Percentiles rank a stretch among this genome's conserved stretches.
These are phyloP conservation scores for Cystobasidium pallidum DNA, from an alignment of 1,284 basidiomycete species.

Conservation along the genomic window DNA sequence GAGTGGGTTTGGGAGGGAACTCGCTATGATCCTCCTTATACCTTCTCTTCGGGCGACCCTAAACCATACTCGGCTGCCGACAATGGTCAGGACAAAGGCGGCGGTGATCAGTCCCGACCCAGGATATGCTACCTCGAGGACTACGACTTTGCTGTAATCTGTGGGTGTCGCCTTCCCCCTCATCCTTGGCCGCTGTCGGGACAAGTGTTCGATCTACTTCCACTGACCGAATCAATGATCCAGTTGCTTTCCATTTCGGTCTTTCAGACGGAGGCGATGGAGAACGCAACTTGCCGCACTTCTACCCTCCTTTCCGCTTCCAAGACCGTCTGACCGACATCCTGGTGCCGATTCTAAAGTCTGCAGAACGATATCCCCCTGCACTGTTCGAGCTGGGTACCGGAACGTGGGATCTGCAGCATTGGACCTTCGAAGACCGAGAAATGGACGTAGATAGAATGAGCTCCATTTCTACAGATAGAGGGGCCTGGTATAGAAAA, in stretches of 20 bases:
- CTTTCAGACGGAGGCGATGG: slow-evolving; percentile 16
- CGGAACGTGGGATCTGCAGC: slow-evolving; percentile 35
- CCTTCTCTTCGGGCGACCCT: slow-evolving; percentile 26
- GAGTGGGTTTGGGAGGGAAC: slow-evolving; percentile 31
- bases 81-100: slow-evolving; percentile 22
- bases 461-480: not conserved
- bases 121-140: slow-evolving; percentile 22
- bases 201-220: too few species aligned
- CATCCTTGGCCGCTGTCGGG: too few species aligned
- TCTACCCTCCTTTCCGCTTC: slow-evolving; percentile 32
- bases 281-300: slow-evolving; percentile 24
- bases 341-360: slow-evolving; percentile 9
- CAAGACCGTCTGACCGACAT: slow-evolving; percentile 27
- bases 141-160: slow-evolving; percentile 30
- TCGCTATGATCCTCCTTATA: slow-evolving; percentile 11
- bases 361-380: slow-evolving; percentile 9
- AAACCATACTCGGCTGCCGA: slow-evolving; percentile 1
- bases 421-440: slow-evolving; percentile 30
- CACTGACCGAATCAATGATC: not conserved
- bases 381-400: slow-evolving; percentile 15
- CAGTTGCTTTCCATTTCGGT: slow-evolving; percentile 34
- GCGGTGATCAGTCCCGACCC: slow-evolving; percentile 18
- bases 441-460: slow-evolving; percentile 19
- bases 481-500: slow-evolving; percentile 14
- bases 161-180: not conserved